phyloP scores from a whole-genome alignment of 331 rosid genomes.

The Dryas integrifolia region DNA sequence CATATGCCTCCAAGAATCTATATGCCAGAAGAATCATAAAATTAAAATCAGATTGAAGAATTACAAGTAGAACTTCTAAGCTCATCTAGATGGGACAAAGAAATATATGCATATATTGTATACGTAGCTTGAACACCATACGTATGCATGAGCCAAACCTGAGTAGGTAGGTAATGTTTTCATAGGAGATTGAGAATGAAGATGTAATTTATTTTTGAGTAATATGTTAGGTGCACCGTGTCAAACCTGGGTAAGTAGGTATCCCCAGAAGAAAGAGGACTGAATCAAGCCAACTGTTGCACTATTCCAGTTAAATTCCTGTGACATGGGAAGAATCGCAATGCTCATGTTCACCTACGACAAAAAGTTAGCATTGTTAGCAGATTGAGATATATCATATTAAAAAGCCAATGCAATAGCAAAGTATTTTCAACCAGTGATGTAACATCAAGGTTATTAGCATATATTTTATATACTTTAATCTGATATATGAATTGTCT shows the following conservation, averaged over 20 bases:
- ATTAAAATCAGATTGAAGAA: slow-evolving; percentile 25
- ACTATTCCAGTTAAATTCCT: slow-evolving; percentile 89
- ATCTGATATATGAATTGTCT: background rate
- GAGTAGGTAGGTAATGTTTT: background rate
- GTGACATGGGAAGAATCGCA: slow-evolving; percentile 95
- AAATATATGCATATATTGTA: background rate
- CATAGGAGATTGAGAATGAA: slow-evolving; percentile 4
- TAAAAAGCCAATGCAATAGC: background rate
- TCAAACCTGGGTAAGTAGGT: slow-evolving; percentile 92
- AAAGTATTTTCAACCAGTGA: background rate
- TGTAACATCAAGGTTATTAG: background rate
- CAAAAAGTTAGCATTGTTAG: slow-evolving; percentile 23
- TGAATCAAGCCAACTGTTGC: slow-evolving; percentile 96
- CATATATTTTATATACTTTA: background rate
- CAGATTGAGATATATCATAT: background rate
- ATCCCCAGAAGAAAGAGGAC: slow-evolving; percentile 98
- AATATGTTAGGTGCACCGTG: slow-evolving; percentile 9
- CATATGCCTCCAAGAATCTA: slow-evolving; percentile 93
- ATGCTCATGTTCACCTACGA: slow-evolving; percentile 95
- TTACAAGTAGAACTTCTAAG: slow-evolving; percentile 1
- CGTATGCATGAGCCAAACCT: slow-evolving; percentile 8
- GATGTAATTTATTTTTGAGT: background rate
- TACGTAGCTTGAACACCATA: slow-evolving; percentile 20
- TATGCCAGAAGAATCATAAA: slow-evolving; percentile 20
- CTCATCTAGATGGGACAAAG: slow-evolving; percentile 6